phyloP scores from a whole-genome alignment of 306 rosid species.

The Cucumis sativus region Cucumber_9930_V3 NC_026660.2:12468501-12469000 shows the following conservation, averaged over 20 bases:
- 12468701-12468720: constrained; percentile 63
- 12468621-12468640: constrained; percentile 53
- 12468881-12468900: constrained; percentile 36
- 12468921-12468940: constrained; percentile 25
- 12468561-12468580: constrained; percentile 34
- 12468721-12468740: constrained; percentile 54
- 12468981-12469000: constrained; percentile 70
- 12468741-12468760: constrained; percentile 50
- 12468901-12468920: constrained; percentile 37
- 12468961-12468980: constrained; percentile 45
- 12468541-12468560: constrained; percentile 50
- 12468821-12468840: constrained; percentile 37
- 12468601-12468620: constrained; percentile 67
- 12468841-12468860: constrained; percentile 36
- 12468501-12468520: constrained; percentile 52
- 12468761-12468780: constrained; percentile 59
- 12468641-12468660: constrained; percentile 66
- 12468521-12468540: constrained; percentile 65
- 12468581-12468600: constrained; percentile 53
- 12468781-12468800: constrained; percentile 51
- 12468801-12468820: constrained; percentile 58
- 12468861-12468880: constrained; percentile 45
- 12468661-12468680: constrained; percentile 60
- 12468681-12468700: constrained; percentile 76
- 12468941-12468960: constrained; percentile 61